phyloP scores from a whole-genome alignment of 164 flowering plant species.

The Akebia trifoliata region DNA sequence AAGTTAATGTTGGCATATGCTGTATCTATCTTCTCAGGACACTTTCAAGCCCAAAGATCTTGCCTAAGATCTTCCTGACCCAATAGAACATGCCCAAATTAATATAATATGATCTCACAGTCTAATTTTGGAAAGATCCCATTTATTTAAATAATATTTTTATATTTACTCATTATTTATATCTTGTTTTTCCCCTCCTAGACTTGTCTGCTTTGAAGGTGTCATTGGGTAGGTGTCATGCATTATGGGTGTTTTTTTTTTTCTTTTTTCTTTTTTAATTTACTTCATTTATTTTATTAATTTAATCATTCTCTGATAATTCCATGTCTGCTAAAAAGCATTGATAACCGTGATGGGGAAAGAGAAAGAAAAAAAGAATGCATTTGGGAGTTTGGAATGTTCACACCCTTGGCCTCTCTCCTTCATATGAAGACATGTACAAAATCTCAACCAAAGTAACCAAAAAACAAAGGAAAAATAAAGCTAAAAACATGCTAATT shows the following conservation, averaged over 20 bases:
- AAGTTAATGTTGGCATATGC: conserved; percentile 43
- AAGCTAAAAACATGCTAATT: conserved; percentile 1
- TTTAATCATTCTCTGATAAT: conserved; percentile 16
- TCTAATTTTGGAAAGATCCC: conserved; percentile 35
- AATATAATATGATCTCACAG: conserved; percentile 21
- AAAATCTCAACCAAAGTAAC: no score
- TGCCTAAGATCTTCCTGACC: conserved; percentile 66
- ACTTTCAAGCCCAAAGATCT: conserved; percentile 40
- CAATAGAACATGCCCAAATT: conserved; percentile 35
- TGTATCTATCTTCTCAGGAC: conserved; percentile 30
- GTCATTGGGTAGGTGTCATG: conserved; percentile 37
- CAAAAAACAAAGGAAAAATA: conserved; percentile 7
- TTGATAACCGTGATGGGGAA: conserved; percentile 13
- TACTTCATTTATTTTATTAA: conserved; percentile 14
- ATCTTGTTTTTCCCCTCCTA: conserved; percentile 16
- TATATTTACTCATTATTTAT: not conserved
- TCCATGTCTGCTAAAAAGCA: conserved; percentile 17
- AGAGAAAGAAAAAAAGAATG: conserved; percentile 11
- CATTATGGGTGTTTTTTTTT: conserved; percentile 29
- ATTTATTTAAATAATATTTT: conserved; percentile 9
- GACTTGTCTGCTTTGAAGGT: conserved; percentile 40
- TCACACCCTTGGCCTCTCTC: conserved; percentile 4
- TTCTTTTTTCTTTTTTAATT: conserved; percentile 16
- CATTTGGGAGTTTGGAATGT: conserved; percentile 9
- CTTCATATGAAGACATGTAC: no score